These are phyloP conservation scores for Cladosporium sphaerospermum DNA, from an alignment of 2,329 filamentous ascomycete species.

Conservation along the genomic window DNA sequence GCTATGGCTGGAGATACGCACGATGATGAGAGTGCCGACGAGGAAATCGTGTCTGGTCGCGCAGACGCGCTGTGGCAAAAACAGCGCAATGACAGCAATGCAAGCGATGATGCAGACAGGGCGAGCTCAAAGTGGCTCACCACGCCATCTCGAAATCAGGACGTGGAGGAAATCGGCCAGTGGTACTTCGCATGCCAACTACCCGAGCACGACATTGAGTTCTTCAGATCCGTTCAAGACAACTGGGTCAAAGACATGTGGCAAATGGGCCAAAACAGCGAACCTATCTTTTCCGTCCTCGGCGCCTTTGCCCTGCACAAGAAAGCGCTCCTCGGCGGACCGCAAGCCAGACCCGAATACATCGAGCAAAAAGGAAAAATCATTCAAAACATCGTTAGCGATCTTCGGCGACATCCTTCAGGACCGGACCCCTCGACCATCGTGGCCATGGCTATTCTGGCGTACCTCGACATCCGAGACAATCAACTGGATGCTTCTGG, in stretches of 20 bases:
- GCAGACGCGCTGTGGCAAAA: no score
- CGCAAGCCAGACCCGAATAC: not conserved
- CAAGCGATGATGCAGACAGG: no score
- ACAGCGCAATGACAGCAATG: no score
- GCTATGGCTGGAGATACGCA: not conserved
- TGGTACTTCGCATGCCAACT: slow-evolving; percentile 9
- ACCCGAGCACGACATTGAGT: not conserved
- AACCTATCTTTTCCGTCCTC: slow-evolving; percentile 1
- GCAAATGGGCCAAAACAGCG: slow-evolving; percentile 2
- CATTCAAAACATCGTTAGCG: slow-evolving; percentile 5
- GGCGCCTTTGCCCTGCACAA: slow-evolving; percentile 6
- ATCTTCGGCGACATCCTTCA: not conserved
- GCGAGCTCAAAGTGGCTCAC: no score
- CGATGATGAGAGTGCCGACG: slow-evolving; percentile 5
- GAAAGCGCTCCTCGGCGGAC: not conserved
- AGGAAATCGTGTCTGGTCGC: slow-evolving; percentile 1
- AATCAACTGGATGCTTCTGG: slow-evolving; percentile 1
- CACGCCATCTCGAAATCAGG: not conserved
- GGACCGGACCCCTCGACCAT: not conserved
- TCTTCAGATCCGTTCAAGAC: slow-evolving; percentile 3
- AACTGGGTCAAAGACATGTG: slow-evolving; percentile 10
- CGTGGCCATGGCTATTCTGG: slow-evolving; percentile 3
- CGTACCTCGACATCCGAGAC: slow-evolving; percentile 6
- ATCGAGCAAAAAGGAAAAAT: slow-evolving; percentile 6
- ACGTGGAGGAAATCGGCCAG: slow-evolving; percentile 5